Conservation (phyloP, 768 basidiomycete genomes). For the Tulasnella sp. region DNA sequence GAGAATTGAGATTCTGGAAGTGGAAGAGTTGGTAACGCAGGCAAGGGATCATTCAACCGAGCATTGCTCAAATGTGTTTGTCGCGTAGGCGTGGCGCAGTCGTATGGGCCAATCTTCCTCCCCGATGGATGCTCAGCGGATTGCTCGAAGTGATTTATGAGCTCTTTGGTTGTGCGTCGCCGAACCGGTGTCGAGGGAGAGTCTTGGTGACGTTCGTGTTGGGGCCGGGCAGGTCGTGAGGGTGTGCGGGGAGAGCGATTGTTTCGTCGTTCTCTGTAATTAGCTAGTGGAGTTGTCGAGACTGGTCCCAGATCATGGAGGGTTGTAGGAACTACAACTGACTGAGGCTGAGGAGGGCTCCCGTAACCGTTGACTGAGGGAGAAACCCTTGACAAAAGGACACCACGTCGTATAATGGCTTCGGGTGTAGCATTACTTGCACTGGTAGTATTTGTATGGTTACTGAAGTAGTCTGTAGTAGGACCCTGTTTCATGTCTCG, state of each 20-base stretch:
- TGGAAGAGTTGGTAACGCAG: slow-evolving; percentile 1
- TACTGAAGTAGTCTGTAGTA: neutral
- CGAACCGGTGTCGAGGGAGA: slow-evolving; percentile 5
- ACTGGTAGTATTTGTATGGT: neutral
- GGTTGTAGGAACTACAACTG: neutral
- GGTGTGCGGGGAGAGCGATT: neutral
- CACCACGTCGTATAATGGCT: neutral
- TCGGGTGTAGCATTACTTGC: neutral
- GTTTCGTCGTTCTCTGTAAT: neutral
- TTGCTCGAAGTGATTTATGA: slow-evolving; percentile 12
- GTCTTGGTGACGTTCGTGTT: neutral
- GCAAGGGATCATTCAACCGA: slow-evolving; percentile 4
- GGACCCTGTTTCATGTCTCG: neutral
- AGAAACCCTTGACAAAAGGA: neutral
- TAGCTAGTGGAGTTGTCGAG: neutral
- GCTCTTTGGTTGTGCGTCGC: slow-evolving; percentile 11
- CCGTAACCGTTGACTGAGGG: neutral
- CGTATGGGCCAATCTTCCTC: slow-evolving; percentile 3
- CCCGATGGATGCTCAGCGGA: neutral
- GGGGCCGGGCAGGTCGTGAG: neutral
- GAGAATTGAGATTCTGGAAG: neutral
- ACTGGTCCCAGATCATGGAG: slow-evolving; percentile 4
- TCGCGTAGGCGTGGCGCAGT: neutral
- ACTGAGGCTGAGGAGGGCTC: neutral
- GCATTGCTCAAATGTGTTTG: slow-evolving; percentile 5